These are phyloP conservation scores for Trypanosoma lewisi DNA, from an alignment of 208 protist species.

Conservation along the genomic window DNA sequence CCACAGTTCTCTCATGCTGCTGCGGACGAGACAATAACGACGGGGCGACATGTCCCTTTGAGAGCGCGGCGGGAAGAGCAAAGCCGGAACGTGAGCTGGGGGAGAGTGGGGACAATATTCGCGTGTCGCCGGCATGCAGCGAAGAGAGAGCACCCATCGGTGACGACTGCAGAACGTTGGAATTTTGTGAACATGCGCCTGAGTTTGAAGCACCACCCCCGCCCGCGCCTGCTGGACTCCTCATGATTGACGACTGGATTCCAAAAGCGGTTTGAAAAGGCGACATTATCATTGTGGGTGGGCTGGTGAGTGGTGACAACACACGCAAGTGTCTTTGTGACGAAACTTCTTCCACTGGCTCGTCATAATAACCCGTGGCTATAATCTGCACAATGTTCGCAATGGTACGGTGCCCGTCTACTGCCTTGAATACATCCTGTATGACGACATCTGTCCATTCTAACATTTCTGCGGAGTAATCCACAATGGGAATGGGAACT, in stretches of 20 bases:
- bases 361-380: conserved; percentile 36
- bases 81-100: not conserved
- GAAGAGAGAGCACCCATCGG: not conserved
- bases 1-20: not conserved
- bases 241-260: not conserved
- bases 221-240: conserved; percentile 2
- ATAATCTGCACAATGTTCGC: conserved; percentile 60
- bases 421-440: conserved; percentile 48
- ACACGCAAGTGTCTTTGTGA: conserved; percentile 16
- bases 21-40: not conserved
- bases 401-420: conserved; percentile 72
- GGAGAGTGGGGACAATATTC: conserved; percentile 5
- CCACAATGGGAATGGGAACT: conserved; percentile 54
- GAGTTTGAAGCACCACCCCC: not conserved
- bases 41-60: not conserved
- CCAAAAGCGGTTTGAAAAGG: not conserved
- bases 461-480: conserved; percentile 34
- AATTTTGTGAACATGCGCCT: not conserved
- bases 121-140: not conserved
- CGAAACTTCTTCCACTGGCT: conserved; percentile 38
- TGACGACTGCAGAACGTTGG: not conserved
- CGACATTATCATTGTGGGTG: not conserved
- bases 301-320: conserved; percentile 29
- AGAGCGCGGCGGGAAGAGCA: not conserved
- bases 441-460: conserved; percentile 72